Evolutionary conservation across 495 filamentous ascomycete species (phyloP), one percentile per base, ranked within the genome.

Genomic region (Annulohypoxylon bovei): DNA sequence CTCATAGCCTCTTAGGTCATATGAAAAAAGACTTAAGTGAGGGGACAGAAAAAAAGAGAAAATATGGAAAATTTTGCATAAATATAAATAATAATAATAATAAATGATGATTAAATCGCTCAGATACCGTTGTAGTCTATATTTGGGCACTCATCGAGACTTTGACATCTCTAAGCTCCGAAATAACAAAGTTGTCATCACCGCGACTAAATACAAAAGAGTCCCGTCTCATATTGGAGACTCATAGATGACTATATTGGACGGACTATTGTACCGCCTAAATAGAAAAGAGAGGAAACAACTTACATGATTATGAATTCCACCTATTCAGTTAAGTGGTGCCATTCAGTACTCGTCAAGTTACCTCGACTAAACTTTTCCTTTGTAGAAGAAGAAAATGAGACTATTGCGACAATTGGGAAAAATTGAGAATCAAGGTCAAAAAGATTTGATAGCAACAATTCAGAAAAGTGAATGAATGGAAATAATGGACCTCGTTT

Each of bases 41-140:
- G 28, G 4, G 16, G 18, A n/a, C 25, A 25, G 32, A 67, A 22
- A n/a, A 25, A 52, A 44, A 40, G 32, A 55, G 32, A 20, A 18
- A 47, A 32, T 25, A n/a, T n/a, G 46, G 12, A 47, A 11, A n/a
- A n/a, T n/a, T n/a, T n/a, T n/a, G n/a, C n/a, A n/a, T n/a, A n/a
- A n/a, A n/a, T n/a, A n/a, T n/a, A n/a, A n/a, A n/a, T n/a, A n/a
- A n/a, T n/a, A n/a, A n/a, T n/a, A n/a, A n/a, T n/a, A n/a, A n/a
- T 37, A 32, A 32, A 16, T 11, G 3, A 65, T 54, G 61, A 23
- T 56, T 37, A 61, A 71, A 81, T 81, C 84, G 85, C 88, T 97
- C 94, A 97, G 94, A 97, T 97, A 97, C 94, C 94, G 94, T 97
- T 96, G 94, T 97, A 97, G 94, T 97, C 93, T 91, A 86, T 87